Percentiles rank a stretch among this genome's conserved stretches.
Evolutionary conservation across 2,329 filamentous ascomycete genomes (phyloP).

Genomic region (Incumbomyces lentus): DNA sequence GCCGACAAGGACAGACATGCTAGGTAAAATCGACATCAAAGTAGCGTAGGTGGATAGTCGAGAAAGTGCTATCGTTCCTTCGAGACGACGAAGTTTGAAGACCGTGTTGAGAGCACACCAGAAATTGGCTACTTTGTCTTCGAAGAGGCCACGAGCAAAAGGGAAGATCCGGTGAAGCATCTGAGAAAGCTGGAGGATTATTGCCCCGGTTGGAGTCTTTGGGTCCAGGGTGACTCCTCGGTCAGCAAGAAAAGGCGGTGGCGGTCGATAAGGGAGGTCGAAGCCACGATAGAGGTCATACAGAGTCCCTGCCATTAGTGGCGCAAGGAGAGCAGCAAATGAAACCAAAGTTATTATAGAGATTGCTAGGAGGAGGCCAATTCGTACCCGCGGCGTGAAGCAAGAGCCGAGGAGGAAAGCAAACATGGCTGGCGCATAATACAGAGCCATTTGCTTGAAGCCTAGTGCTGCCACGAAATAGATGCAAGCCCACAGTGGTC

Average conservation of each 20-base stretch:
- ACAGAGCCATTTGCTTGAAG: constrained; percentile 99
- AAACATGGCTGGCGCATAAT: constrained; percentile 89
- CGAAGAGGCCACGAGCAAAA: constrained; percentile 88
- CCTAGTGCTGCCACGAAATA: constrained; percentile 91
- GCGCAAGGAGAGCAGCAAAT: constrained; percentile 65
- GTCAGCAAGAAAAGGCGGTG: constrained; percentile 54
- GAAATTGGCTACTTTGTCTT: constrained; percentile 97
- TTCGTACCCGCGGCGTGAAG: constrained; percentile 60
- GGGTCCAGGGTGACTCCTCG: constrained; percentile 48
- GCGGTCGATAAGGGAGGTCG: constrained; percentile 47
- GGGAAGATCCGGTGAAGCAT: constrained; percentile 89
- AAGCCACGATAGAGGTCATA: constrained; percentile 59
- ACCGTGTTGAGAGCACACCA: constrained; percentile 79
- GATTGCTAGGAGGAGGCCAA: constrained; percentile 62
- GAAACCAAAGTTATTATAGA: constrained; percentile 60
- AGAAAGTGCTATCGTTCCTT: constrained; percentile 57
- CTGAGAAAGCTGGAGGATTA: constrained; percentile 70
- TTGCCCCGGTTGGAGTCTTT: constrained; percentile 60
- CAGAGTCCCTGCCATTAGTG: constrained; percentile 61
- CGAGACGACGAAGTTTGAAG: constrained; percentile 69
- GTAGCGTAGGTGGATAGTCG: constrained; percentile 65
- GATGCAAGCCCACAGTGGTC: constrained; percentile 77
- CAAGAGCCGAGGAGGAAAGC: constrained; percentile 83
- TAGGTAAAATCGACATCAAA: constrained; percentile 62
- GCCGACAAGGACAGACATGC: constrained; percentile 69